Evolutionary conservation across 306 rosid genomes (phyloP).

Genomic region (Cicer bijugum): DNA sequence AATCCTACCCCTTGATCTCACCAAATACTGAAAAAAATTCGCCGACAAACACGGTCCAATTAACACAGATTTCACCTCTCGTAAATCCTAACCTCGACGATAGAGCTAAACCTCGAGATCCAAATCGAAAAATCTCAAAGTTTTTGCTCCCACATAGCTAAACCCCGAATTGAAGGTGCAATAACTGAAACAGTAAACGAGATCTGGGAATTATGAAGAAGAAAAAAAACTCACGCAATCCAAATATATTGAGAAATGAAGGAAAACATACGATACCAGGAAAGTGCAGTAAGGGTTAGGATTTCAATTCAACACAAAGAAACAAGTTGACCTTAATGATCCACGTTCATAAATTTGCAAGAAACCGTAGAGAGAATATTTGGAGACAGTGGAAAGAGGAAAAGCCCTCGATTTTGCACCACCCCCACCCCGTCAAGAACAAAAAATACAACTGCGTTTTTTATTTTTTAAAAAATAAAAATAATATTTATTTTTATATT

Average conservation of each 20-base stretch:
- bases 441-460: slow-evolving; percentile 30
- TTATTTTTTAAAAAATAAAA: slow-evolving; percentile 22
- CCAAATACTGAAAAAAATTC: slow-evolving; percentile 40
- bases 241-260: slow-evolving; percentile 36
- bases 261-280: slow-evolving; percentile 28
- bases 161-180: slow-evolving; percentile 42
- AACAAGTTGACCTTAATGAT: slow-evolving; percentile 47
- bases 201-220: slow-evolving; percentile 53
- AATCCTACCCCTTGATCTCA: slow-evolving; percentile 47
- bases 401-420: slow-evolving; percentile 64
- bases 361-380: slow-evolving; percentile 34
- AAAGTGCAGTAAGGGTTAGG: slow-evolving; percentile 22
- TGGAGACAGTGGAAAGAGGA: slow-evolving; percentile 37
- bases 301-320: slow-evolving; percentile 46
- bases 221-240: slow-evolving; percentile 40
- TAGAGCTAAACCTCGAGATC: slow-evolving; percentile 66
- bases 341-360: slow-evolving; percentile 46
- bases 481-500: not conserved
- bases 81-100: slow-evolving; percentile 42
- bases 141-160: slow-evolving; percentile 36
- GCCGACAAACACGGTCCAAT: slow-evolving; percentile 27
- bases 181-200: slow-evolving; percentile 44
- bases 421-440: slow-evolving; percentile 54
- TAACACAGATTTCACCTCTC: slow-evolving; percentile 29
- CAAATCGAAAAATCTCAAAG: slow-evolving; percentile 37